These are phyloP conservation scores for Croton laevigatus DNA, from an alignment of 441 rosid species.

Conservation along the genomic window DNA sequence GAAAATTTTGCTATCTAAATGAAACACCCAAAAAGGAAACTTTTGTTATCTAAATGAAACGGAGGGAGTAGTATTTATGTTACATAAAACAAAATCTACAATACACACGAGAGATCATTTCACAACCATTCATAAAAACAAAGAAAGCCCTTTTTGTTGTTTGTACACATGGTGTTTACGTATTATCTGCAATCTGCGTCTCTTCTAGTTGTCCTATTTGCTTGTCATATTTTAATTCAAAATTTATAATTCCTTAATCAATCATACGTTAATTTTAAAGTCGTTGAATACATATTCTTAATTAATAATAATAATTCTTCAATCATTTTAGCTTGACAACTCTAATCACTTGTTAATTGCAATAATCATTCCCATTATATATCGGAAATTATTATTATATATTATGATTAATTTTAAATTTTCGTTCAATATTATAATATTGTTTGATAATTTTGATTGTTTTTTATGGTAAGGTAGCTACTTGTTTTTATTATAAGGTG, in stretches of 20 bases:
- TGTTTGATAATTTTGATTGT: background rate
- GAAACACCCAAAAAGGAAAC: too few relatives aligned
- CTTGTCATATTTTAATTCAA: background rate
- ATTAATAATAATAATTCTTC: background rate
- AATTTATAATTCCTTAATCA: background rate
- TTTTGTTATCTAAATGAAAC: too few relatives aligned
- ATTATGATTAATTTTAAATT: background rate
- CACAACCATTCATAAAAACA: background rate
- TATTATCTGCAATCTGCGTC: background rate
- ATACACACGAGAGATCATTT: background rate
- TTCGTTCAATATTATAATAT: background rate
- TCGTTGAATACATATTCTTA: background rate
- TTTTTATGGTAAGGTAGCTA: background rate
- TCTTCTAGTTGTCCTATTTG: background rate
- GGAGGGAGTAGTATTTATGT: too few relatives aligned
- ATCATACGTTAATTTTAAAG: background rate
- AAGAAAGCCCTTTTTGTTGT: conserved; percentile 3
- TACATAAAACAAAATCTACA: background rate
- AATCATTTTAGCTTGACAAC: background rate
- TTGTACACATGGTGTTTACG: background rate
- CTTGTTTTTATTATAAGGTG: conserved; percentile 2
- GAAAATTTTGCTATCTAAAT: too few relatives aligned
- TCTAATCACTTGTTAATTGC: background rate
- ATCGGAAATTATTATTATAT: background rate
- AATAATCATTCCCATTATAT: background rate